Evolutionary conservation across 148 eudicot genomes (phyloP).

Genomic region (Pharnaceum exiguum): DNA sequence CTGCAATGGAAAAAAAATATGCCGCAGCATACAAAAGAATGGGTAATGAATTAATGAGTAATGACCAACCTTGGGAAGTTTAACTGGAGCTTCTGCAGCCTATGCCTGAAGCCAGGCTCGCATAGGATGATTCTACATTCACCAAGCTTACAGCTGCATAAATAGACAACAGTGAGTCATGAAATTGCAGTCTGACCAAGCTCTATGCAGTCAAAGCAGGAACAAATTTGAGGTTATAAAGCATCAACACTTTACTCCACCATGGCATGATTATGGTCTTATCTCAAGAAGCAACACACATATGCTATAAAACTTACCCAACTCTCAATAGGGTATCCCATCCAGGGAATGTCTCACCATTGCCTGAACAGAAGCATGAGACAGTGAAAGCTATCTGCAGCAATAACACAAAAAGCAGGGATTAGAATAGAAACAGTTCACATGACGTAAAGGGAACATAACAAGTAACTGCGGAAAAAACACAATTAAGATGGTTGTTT

Average conservation of each 20-base stretch:
- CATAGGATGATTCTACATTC: conserved; percentile 81
- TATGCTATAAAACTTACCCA: conserved; percentile 47
- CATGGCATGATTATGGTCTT: no score
- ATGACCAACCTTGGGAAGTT: conserved; percentile 81
- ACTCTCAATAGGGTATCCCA: conserved; percentile 74
- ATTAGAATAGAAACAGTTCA: no score
- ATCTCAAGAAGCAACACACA: not conserved
- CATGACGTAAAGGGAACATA: no score
- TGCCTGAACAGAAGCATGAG: conserved; percentile 77
- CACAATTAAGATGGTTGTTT: no score
- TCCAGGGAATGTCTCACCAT: conserved; percentile 78
- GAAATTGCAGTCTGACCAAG: not conserved
- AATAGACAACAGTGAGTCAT: conserved; percentile 1
- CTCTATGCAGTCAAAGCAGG: no score
- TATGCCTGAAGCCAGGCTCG: conserved; percentile 80
- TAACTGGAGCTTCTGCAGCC: conserved; percentile 88
- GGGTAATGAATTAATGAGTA: no score
- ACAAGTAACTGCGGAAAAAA: no score
- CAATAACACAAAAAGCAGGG: not conserved
- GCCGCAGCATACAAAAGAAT: not conserved
- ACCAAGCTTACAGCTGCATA: conserved; percentile 89
- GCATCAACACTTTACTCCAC: no score
- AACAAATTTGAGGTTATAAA: no score
- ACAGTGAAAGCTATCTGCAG: conserved; percentile 77
- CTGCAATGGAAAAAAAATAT: not conserved